These are phyloP conservation scores for Parascedosporium putredinis DNA, from an alignment of 2,329 filamentous ascomycete genomes.

Conservation along the genomic window DNA sequence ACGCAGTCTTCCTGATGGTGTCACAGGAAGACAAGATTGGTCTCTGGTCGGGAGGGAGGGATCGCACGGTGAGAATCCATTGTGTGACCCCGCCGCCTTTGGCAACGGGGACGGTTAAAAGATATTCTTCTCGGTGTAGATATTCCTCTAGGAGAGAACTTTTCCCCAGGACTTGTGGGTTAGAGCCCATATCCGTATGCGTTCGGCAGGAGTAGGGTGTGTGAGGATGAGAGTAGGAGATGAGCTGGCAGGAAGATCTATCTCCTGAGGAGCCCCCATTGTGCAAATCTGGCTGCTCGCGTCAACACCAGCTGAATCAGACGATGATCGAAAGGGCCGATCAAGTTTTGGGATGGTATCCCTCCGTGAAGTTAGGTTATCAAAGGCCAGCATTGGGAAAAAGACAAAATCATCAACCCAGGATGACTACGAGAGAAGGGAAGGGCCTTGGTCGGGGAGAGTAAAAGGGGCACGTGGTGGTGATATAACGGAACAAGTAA, in stretches of 20 bases:
- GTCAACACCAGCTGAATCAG: not conserved
- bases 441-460: not conserved
- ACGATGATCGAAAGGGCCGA: no score
- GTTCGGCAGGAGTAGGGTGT: slow-evolving; percentile 47
- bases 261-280: slow-evolving; percentile 7
- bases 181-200: slow-evolving; percentile 39
- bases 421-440: not conserved
- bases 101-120: slow-evolving; percentile 47
- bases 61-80: slow-evolving; percentile 51
- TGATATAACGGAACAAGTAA: not conserved
- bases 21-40: slow-evolving; percentile 55
- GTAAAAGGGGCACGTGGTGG: not conserved
- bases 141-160: slow-evolving; percentile 45
- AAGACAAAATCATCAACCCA: no score
- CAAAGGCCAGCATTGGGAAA: no score
- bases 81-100: slow-evolving; percentile 46
- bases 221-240: slow-evolving; percentile 30
- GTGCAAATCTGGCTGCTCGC: not conserved
- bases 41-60: slow-evolving; percentile 27
- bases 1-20: slow-evolving; percentile 47
- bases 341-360: no score
- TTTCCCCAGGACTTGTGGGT: slow-evolving; percentile 50
- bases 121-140: slow-evolving; percentile 46
- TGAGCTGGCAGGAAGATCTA: slow-evolving; percentile 2
- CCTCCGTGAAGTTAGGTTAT: no score